Evolutionary conservation across 2,329 filamentous ascomycete species (phyloP).

Genomic region (Fusarium solani-melongenae): DNA sequence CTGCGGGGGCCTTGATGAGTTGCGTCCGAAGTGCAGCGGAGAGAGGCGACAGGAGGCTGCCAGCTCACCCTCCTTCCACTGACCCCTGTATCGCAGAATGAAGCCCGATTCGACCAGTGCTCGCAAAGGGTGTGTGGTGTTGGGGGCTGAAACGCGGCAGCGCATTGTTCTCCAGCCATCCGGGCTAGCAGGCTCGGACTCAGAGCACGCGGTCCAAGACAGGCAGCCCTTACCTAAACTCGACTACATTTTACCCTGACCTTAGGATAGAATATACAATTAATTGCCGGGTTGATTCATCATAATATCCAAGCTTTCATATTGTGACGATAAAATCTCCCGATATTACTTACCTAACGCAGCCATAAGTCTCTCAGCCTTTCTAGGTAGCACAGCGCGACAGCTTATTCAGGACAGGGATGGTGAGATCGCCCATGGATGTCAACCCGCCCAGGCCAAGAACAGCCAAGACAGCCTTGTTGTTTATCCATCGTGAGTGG

Average conservation of each 20-base stretch:
- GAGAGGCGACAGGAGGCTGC: constrained; percentile 27
- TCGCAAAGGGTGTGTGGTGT: constrained; percentile 28
- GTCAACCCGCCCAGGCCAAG: constrained; percentile 21
- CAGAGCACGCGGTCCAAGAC: neutral
- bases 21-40: constrained; percentile 30
- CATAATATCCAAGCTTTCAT: neutral
- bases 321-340: neutral
- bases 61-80: constrained; percentile 31
- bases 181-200: neutral
- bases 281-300: neutral
- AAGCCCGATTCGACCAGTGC: constrained; percentile 19
- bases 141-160: constrained; percentile 31
- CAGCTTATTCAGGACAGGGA: constrained; percentile 37
- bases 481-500: constrained; percentile 14
- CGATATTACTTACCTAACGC: neutral
- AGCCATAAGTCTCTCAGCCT: neutral
- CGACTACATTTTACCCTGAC: neutral
- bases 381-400: constrained; percentile 3
- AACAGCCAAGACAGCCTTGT: constrained; percentile 19
- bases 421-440: constrained; percentile 30
- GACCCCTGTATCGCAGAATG: constrained; percentile 30
- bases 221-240: neutral
- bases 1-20: constrained; percentile 23
- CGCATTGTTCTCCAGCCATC: constrained; percentile 20
- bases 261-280: neutral